Conservation (phyloP, 306 rosid species). For the Senna tora region DNA sequence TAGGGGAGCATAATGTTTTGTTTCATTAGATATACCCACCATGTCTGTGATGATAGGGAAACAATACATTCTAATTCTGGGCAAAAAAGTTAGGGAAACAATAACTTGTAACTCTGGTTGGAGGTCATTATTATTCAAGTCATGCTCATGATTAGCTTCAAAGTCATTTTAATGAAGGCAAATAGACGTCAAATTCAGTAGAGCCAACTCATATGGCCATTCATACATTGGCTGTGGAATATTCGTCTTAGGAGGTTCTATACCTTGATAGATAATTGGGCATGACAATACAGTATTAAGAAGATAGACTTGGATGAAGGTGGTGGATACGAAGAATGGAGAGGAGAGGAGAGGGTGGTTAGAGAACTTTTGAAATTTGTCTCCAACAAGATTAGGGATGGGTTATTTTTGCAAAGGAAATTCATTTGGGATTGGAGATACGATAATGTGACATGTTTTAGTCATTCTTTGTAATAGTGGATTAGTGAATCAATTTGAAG, state of each 20-base stretch:
- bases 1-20: background rate
- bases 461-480: background rate
- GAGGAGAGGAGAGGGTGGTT: background rate
- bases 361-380: background rate
- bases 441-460: background rate
- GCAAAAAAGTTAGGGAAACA: background rate
- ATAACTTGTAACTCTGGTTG: background rate
- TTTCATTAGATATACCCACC: background rate
- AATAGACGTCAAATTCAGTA: background rate
- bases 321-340: background rate
- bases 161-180: background rate
- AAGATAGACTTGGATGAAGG: background rate
- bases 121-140: background rate
- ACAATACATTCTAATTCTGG: background rate
- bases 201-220: background rate
- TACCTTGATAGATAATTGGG: background rate
- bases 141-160: background rate
- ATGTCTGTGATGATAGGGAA: background rate
- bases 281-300: background rate
- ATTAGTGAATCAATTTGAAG: background rate
- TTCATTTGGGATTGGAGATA: background rate
- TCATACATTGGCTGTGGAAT: background rate
- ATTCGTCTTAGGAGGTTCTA: background rate
- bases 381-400: background rate
- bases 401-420: background rate